Conservation (phyloP, 2,329 filamentous ascomycete genomes). For the Fusarium decemcellulare region DNA sequence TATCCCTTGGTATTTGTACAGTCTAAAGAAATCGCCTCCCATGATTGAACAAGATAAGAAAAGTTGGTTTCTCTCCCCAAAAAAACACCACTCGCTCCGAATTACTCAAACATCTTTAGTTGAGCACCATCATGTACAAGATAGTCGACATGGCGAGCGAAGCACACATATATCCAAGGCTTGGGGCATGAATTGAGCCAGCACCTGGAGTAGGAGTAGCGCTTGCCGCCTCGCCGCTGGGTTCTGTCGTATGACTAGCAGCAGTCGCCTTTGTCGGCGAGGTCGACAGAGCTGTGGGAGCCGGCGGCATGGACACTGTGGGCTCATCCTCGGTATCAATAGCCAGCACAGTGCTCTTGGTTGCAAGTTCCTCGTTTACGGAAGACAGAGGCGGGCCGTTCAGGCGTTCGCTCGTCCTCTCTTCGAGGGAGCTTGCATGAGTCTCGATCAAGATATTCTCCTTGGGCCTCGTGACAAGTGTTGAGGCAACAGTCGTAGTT, state of each 20-base stretch:
- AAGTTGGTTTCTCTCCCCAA: constrained; percentile 13
- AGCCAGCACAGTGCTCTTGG: constrained; percentile 37
- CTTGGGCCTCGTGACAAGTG: constrained; percentile 20
- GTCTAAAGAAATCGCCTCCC: constrained; percentile 8
- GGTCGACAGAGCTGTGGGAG: constrained; percentile 27
- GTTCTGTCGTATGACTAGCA: constrained; percentile 15
- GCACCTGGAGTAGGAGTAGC: constrained; percentile 30
- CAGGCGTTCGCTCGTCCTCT: constrained; percentile 11
- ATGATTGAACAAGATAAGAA: constrained; percentile 11
- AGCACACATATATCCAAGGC: constrained; percentile 32
- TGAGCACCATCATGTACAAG: constrained; percentile 32
- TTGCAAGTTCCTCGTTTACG: constrained; percentile 36
- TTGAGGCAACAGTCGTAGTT: constrained; percentile 15
- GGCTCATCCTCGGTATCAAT: constrained; percentile 40
- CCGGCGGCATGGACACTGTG: constrained; percentile 31
- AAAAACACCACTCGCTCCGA: background rate
- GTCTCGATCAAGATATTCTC: constrained; percentile 38
- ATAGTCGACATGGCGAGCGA: constrained; percentile 36
- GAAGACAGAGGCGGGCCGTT: constrained; percentile 28
- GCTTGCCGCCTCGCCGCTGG: constrained; percentile 10
- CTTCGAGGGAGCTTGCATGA: background rate
- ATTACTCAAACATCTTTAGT: constrained; percentile 13
- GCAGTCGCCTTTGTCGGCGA: constrained; percentile 22
- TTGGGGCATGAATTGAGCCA: constrained; percentile 30
- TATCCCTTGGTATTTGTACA: constrained; percentile 23